phyloP scores from a whole-genome alignment of 306 rosid species.

The Quercus bicolor region DNA sequence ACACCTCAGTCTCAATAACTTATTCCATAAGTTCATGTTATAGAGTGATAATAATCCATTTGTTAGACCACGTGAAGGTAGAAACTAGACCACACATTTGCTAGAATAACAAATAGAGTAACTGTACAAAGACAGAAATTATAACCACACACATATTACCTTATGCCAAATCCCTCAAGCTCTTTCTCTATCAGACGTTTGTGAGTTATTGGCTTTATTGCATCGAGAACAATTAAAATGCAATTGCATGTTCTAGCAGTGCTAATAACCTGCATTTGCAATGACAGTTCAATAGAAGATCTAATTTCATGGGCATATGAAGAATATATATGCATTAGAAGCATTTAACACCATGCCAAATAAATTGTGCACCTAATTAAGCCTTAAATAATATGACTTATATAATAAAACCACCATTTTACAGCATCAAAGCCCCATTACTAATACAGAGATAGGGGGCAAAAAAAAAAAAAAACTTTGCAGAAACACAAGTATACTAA shows the following conservation, averaged over 20 bases:
- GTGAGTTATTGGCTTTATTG: conserved; percentile 97
- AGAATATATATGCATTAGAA: conserved; percentile 4
- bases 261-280: conserved; percentile 80
- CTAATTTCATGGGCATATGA: neutral
- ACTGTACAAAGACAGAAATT: conserved; percentile 3
- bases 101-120: conserved; percentile 6
- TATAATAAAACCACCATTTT: neutral
- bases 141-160: conserved; percentile 41
- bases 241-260: conserved; percentile 99
- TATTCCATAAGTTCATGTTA: neutral
- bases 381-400: neutral
- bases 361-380: neutral
- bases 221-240: conserved; percentile 94
- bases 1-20: neutral
- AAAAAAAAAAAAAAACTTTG: neutral
- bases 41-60: neutral
- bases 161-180: conserved; percentile 98
- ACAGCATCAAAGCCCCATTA: neutral
- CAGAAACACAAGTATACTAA: neutral
- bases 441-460: neutral
- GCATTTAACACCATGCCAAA: conserved; percentile 6
- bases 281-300: conserved; percentile 23
- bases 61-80: neutral
- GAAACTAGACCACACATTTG: neutral
- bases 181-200: conserved; percentile 96